Evolutionary conservation across 306 rosid species (phyloP), one percentile per base, ranked within the genome.

Genomic region (Trifolium fragiferum): DNA sequence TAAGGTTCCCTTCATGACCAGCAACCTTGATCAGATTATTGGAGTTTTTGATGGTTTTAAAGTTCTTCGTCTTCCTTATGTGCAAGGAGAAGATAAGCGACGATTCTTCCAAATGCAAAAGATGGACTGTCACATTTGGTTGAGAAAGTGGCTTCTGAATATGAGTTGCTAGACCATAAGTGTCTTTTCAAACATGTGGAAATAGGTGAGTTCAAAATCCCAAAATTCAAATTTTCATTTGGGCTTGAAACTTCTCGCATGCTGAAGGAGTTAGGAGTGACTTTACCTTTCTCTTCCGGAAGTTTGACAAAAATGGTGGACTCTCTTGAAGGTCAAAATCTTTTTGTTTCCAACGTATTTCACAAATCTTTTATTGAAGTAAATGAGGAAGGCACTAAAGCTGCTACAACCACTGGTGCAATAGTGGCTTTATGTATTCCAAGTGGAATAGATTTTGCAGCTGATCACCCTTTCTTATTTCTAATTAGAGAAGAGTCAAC

Each of bases 401-500:
- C 47, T 43, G 47, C 13, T 43, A 6, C 15, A 0, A 1, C 46
- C 4, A 40, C 4, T 38, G 12, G 10, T 37, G 2, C 41, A 37
- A 1, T 0, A 0, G 0, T 7, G 1, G 9, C 41, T 2, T 0
- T 5, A 2, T 8, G 41, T 37, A 37, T 8, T 7, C 9, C 41
- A 37, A 37, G 10, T 1, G 11, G 43, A 38, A 9, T 38, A 43
- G 15, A 43, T 6, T 43, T 43, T 43, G 0, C 11, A 43, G 47
- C 47, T 43, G 47, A 43, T 4, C 47, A 43, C 1, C 47, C 47
- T 43, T 43, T 43, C 5, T 43, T 43, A 11, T 43, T 43, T 43
- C 0, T 43, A 3, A 43, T 43, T 43, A 43, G 47, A 43, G 47
- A 43, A 43, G 15, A 43, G 11, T 43, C 3, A 4, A 10, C 15